These are phyloP conservation scores for Orbilia brochopaga DNA, from an alignment of 2,329 filamentous ascomycete genomes.

Conservation along the genomic window DNA sequence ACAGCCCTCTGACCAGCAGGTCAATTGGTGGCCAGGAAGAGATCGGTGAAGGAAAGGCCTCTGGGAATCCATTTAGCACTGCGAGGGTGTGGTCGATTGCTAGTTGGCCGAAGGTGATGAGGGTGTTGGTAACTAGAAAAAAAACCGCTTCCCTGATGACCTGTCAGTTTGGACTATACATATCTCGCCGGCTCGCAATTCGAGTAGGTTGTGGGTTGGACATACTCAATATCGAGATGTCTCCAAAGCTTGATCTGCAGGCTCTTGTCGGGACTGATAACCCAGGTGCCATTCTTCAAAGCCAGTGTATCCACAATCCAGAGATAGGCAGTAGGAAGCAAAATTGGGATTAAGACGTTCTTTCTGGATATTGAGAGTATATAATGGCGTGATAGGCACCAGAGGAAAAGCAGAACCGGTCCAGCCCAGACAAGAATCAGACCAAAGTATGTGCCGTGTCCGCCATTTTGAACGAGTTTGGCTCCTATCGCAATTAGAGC, in stretches of 20 bases:
- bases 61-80: slow-evolving; percentile 69
- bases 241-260: slow-evolving; percentile 69
- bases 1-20: slow-evolving; percentile 64
- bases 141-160: slow-evolving; percentile 68
- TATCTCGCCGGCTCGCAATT: neutral
- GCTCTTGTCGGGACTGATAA: slow-evolving; percentile 72
- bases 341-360: slow-evolving; percentile 67
- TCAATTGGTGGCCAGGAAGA: slow-evolving; percentile 62
- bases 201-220: too few species aligned
- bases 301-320: slow-evolving; percentile 75
- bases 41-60: slow-evolving; percentile 62
- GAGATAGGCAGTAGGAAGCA: slow-evolving; percentile 70
- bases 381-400: slow-evolving; percentile 69
- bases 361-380: slow-evolving; percentile 66
- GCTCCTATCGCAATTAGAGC: slow-evolving; percentile 15
- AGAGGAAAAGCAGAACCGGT: slow-evolving; percentile 70
- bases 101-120: slow-evolving; percentile 72
- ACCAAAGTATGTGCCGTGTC: slow-evolving; percentile 69
- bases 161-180: slow-evolving; percentile 26
- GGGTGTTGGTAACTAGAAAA: slow-evolving; percentile 72
- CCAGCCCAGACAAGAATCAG: slow-evolving; percentile 73
- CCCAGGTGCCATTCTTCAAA: slow-evolving; percentile 72
- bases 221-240: slow-evolving; percentile 69
- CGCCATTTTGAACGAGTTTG: slow-evolving; percentile 60
- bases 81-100: slow-evolving; percentile 74